Base-by-base conservation (phyloP, 2,329 filamentous ascomycete species). In the Cladosporium velox region DNA sequence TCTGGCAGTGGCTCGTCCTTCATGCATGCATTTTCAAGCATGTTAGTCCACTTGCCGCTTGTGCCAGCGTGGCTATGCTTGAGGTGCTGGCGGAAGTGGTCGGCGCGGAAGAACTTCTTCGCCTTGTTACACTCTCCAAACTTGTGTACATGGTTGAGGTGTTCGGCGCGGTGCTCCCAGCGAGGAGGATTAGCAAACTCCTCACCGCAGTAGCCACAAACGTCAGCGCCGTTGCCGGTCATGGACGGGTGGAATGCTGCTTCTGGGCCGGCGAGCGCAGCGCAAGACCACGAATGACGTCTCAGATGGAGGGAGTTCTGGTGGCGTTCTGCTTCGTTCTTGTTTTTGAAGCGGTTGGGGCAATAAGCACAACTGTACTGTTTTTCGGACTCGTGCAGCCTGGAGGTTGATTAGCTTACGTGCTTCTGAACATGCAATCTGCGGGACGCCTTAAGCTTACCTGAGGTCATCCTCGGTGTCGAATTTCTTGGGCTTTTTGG, bases 31-130 rank as follows among this genome's bases (percentile, higher is more conserved):
- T 92, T 96, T 77, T 99, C 95, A 38, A 99, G 84, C 85, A 97
- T 93, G 79, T 98, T 98, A 14, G 95, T 99, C 95, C 95, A 99
- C 79, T 98, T 98, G 35, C 95, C 95, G 78, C 93, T 97, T 0
- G 92, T 94, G 41, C 95, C 95, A 44, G 91, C 92, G 79, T 98
- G 95, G 77, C 93, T 97, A 78, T 99, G 95, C 83, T 98, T 99
- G 66, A 99, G 83, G 79, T 99, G 95, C 79, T 99, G 95, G 67
- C 95, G 89, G 84, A 99, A 99, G 78, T 99, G 95, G 78, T 99
- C 95, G 38, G 95, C 95, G 44, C 95, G 88, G 82, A 91, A 99
- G 78, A 99, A 99, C 78, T 98, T 98, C 84, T 99, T 99, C 71
- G 91, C 91, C 74, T 95, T 93, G 78, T 99, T 99, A 85, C 95